These are phyloP conservation scores for Exophiala mesophila DNA, from an alignment of 2,329 filamentous ascomycete species.

Conservation along the genomic window DNA sequence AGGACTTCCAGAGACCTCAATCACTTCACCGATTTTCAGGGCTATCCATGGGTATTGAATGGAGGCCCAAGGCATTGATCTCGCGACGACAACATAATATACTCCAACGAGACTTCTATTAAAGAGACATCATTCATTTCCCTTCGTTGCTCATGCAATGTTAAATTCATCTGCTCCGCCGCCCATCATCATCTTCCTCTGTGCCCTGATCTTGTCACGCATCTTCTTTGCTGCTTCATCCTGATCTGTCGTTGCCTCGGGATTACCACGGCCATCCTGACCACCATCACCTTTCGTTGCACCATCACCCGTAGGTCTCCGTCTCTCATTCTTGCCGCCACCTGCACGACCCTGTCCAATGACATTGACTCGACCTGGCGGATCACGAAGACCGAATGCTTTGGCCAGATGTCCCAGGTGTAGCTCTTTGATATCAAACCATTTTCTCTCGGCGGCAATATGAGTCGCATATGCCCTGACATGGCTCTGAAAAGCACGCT, in stretches of 20 bases:
- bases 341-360: conserved; percentile 44
- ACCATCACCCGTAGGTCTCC: conserved; percentile 22
- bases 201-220: conserved; percentile 46
- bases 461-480: conserved; percentile 94
- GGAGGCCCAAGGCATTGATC: too few relatives aligned
- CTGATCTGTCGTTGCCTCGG: conserved; percentile 29
- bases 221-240: conserved; percentile 50
- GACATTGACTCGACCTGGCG: conserved; percentile 70
- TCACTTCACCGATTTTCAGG: too few relatives aligned
- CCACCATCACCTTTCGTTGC: conserved; percentile 32
- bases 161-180: conserved; percentile 55
- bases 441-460: conserved; percentile 72
- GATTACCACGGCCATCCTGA: conserved; percentile 23
- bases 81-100: too few relatives aligned
- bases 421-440: conserved; percentile 86
- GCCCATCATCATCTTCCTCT: conserved; percentile 47
- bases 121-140: too few relatives aligned
- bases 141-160: conserved; percentile 49
- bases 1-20: too few relatives aligned
- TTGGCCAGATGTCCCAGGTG: conserved; percentile 93
- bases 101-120: too few relatives aligned
- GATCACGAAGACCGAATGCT: conserved; percentile 83
- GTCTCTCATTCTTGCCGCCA: conserved; percentile 34
- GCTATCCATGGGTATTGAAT: too few relatives aligned
- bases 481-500: conserved; percentile 84